Conservation (phyloP, 2,329 filamentous ascomycete genomes). For the Aspergillus latus region DNA sequence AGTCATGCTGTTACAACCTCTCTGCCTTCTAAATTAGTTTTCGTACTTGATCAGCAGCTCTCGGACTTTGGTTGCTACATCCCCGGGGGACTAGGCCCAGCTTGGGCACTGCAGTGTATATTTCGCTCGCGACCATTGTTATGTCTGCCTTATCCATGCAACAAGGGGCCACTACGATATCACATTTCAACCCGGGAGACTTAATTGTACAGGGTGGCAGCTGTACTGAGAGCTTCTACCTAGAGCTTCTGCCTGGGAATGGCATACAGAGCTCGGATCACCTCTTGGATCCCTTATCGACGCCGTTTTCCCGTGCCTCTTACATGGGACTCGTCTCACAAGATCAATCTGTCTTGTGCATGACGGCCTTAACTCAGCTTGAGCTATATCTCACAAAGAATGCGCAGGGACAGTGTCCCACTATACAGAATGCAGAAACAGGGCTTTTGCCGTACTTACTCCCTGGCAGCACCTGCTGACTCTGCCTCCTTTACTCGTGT, state of each 20-base stretch:
- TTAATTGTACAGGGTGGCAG: neutral
- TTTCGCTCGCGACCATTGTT: neutral
- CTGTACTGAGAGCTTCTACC: neutral
- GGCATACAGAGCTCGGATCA: neutral
- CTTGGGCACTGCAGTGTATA: constrained; percentile 3
- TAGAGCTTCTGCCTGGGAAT: neutral
- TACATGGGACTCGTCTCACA: neutral
- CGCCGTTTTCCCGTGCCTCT: neutral
- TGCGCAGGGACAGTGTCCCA: constrained; percentile 18
- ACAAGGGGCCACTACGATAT: neutral
- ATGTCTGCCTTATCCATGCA: constrained; percentile 7
- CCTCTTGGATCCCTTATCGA: neutral
- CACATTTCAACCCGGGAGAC: neutral
- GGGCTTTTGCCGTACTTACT: constrained; percentile 9
- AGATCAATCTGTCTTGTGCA: neutral
- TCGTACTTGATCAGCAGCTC: constrained; percentile 1
- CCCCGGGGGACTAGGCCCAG: constrained; percentile 2
- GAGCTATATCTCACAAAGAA: constrained; percentile 16
- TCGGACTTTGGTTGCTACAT: neutral
- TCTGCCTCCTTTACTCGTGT: constrained; percentile 13
- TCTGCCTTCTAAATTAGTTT: neutral
- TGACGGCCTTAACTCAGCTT: neutral
- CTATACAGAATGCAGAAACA: constrained; percentile 21
- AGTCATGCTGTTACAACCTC: neutral
- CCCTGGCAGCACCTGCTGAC: constrained; percentile 20